Percentiles rank a stretch among this genome's conserved stretches.
Evolutionary conservation across 2,329 filamentous ascomycete genomes (phyloP).

Genomic region (Teratosphaeria destructans): DNA sequence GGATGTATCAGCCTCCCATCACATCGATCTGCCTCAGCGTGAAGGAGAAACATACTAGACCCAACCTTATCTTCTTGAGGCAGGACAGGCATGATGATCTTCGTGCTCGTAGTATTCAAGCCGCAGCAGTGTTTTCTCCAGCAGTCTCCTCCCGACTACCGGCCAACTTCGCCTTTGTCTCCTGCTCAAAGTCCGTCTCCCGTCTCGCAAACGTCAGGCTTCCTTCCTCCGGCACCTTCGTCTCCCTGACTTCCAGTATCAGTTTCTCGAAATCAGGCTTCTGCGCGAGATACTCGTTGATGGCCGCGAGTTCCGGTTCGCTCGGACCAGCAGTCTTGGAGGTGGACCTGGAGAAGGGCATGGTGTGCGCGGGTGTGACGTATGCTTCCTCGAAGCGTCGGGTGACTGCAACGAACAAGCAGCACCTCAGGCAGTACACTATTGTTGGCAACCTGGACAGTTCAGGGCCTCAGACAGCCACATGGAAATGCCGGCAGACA

Average conservation of each 20-base stretch:
- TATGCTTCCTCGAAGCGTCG: background rate
- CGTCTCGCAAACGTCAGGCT: background rate
- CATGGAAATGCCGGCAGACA: background rate
- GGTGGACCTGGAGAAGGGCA: background rate
- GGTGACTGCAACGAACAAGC: background rate
- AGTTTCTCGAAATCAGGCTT: background rate
- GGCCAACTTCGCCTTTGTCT: background rate
- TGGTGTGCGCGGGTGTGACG: background rate
- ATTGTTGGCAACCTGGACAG: background rate
- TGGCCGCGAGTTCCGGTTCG: background rate
- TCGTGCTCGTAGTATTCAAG: background rate
- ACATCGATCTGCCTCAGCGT: background rate
- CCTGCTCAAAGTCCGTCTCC: background rate
- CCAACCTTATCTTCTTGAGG: constrained; percentile 28
- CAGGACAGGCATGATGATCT: constrained; percentile 30
- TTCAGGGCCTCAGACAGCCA: background rate
- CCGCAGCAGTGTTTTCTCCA: background rate
- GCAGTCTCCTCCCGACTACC: background rate
- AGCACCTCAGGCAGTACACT: background rate
- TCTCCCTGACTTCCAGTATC: background rate
- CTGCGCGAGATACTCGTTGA: background rate
- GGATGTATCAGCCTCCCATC: background rate
- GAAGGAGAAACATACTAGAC: background rate
- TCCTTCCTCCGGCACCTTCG: background rate
- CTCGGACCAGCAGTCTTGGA: background rate